Base-by-base conservation (phyloP, 2,329 filamentous ascomycete genomes). In the Apiospora arundinis region DNA sequence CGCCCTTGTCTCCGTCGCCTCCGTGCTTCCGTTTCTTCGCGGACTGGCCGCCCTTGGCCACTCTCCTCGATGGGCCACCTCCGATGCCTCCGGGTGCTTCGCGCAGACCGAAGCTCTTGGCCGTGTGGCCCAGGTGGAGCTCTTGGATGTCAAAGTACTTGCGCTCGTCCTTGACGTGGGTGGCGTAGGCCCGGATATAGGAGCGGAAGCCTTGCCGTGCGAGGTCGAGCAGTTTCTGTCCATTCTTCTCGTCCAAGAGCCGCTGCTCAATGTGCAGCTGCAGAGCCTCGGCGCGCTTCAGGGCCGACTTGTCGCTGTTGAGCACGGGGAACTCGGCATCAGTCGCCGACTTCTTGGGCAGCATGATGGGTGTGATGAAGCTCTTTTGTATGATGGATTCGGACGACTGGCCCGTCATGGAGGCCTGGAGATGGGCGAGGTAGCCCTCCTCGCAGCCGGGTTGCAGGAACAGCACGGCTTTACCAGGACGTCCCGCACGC, bases 371-470 rank as follows among this genome's bases (percentile, higher is more conserved):
- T 6, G 85, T 82, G 63, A 87, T 82, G 74, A 94, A 89, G 49
- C 92, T 91, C 77, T 92, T 90, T 80, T 95, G 88, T 4, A 91
- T 84, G 5, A 89, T 82, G 0, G 84, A 78, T 56, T 90, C 88
- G 77, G 87, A 90, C 0, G 85, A 83, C 71, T 89, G 83, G 1
- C 87, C 85, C 0, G 87, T 81, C 0, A 85, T 81, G 0, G 87
- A 84, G 11, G 83, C 78, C 56, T 87, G 89, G 40, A 97, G 86
- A 1, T 95, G 86, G 2, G 91, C 87, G 49, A 97, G 91, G 80
- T 99, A 99, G 70, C 92, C 93, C 82, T 99, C 96, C 81, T 99
- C 96, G 71, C 90, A 91, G 21, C 96, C 96, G 0, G 96, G 96
- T 72, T 95, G 90, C 18, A 99, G 89, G 85, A 98, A 98, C 32